Evolutionary conservation across 208 protist species (phyloP), one percentile per base, ranked within the genome.

Genomic region (Trypanosoma mega): DNA sequence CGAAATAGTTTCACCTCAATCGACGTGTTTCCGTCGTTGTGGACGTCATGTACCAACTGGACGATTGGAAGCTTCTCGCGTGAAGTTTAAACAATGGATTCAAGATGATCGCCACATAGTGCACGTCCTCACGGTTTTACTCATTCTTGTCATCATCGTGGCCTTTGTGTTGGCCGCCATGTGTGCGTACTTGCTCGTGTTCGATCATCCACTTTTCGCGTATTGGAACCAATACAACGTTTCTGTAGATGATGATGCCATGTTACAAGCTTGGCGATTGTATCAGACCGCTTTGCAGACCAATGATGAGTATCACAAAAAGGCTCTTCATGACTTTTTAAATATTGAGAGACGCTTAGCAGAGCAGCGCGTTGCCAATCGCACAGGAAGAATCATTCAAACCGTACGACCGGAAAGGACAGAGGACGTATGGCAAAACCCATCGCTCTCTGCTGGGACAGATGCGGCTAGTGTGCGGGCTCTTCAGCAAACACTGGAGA

Each of bases 201-300:
- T 47, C 37, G 20, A 43, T 39, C 29, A 30, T 26, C 18, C 14
- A 47, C 26, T 29, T 43, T 4, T 11, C n/a, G 2, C 1, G 23
- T 12, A 11, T 41, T 16, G 1, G 16, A 31, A 9, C 24, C 23
- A 50, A 21, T 2, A 3, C 0, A 2, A 48, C 8, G 50, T 51
- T n/a, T 11, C 37, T 2, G 11, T 57, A 9, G 59, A 66, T 26
- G 8, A 37, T 34, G 14, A 66, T 29, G 49, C 46, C 27, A 30
- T 52, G 26, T 34, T 54, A n/a, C 51, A 59, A 18, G 4, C 59
- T 5, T 59, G 61, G 48, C 16, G 33, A 2, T 26, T 67, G 16
- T 59, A 53, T 21, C 41, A 57, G 2, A 20, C 30, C 3, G 43
- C 39, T 1, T 16, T 18, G 12, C 4, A 18, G n/a, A 44, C 61